Base-by-base conservation (phyloP, 305 asterid species). In the Fraxinus paxiana region DNA sequence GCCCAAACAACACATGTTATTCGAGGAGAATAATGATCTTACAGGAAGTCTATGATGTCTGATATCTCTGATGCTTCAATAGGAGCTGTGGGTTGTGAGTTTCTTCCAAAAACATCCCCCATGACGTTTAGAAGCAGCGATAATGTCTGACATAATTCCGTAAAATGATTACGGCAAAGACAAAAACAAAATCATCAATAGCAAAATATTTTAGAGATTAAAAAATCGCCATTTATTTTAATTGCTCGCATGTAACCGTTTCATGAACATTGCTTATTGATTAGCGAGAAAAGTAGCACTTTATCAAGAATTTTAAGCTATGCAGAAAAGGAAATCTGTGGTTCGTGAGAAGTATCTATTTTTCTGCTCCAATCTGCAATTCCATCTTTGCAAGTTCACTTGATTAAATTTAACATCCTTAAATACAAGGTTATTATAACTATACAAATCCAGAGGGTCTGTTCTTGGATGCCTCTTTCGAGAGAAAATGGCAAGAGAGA, bases 101-200 rank as follows among this genome's bases (percentile, higher is more conserved):
- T 94, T 90, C 89, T 92, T 85, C 98, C 99, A 76, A 96, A 92
- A 20, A 94, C 96, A 89, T 96, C 99, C 71, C 84, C 91, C 94
- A 96, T 86, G 34, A 91, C 87, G 65, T 79, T 89, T 75, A 94
- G 82, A 70, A 96, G 97, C 89, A 89, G 86, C 1, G 96, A 86
- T 76, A 96, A 82, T 43, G 89, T 92, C 98, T 95, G 91, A 13
- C 77, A 79, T 65, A 43, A 82, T 77, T 69, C 41, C 67, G 71
- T 75, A 80, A 80, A 43, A 63, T 63, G 80, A 78, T 54, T 79
- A 38, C 1, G 17, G 28, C 63, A 54, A 12, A 3, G 35, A 65
- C 3, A 4, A 48, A 17, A 63, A 80, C 10, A 8, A 80, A 76
- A 72, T 35, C 24, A 70, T 31, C 63, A 1, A 4, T 12, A 51